Evolutionary conservation across 176 grass and related monocot genomes (phyloP).

Genomic region (Leersia perrieri): DNA sequence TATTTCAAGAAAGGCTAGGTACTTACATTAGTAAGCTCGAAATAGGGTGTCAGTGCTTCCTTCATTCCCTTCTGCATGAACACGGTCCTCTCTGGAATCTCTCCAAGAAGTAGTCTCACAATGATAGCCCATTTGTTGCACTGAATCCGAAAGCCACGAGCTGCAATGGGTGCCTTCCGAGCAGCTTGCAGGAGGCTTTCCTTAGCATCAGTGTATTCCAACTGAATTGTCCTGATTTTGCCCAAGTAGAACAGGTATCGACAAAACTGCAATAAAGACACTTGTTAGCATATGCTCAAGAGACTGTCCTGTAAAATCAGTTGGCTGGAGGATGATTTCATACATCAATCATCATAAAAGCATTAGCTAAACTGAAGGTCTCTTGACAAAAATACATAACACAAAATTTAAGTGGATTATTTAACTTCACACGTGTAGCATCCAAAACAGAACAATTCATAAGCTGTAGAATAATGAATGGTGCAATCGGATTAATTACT

Average conservation of each 20-base stretch:
- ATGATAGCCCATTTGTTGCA: conserved; percentile 93
- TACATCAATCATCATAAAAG: neutral
- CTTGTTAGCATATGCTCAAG: neutral
- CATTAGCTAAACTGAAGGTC: neutral
- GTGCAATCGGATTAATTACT: conserved; percentile 30
- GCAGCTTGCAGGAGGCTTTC: conserved; percentile 90
- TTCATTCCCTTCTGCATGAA: conserved; percentile 98
- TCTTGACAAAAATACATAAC: neutral
- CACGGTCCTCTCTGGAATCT: conserved; percentile 86
- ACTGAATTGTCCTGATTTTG: conserved; percentile 90
- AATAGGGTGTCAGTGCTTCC: conserved; percentile 78
- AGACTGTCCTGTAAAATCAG: neutral
- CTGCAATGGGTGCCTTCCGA: conserved; percentile 69
- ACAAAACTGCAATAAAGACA: conserved; percentile 56
- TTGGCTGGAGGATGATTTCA: neutral
- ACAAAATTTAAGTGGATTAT: neutral
- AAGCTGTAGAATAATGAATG: neutral
- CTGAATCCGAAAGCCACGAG: conserved; percentile 77
- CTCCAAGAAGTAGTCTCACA: conserved; percentile 72
- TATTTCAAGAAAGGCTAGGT: neutral
- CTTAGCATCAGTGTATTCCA: conserved; percentile 91
- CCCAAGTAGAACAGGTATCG: conserved; percentile 88
- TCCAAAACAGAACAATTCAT: neutral
- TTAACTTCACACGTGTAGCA: neutral
- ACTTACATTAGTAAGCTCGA: conserved; percentile 87